Percentiles rank a stretch among this genome's conserved stretches.
phyloP scores from a whole-genome alignment of 495 filamentous ascomycete genomes.

The Evansstolkia leycettana region DNA sequence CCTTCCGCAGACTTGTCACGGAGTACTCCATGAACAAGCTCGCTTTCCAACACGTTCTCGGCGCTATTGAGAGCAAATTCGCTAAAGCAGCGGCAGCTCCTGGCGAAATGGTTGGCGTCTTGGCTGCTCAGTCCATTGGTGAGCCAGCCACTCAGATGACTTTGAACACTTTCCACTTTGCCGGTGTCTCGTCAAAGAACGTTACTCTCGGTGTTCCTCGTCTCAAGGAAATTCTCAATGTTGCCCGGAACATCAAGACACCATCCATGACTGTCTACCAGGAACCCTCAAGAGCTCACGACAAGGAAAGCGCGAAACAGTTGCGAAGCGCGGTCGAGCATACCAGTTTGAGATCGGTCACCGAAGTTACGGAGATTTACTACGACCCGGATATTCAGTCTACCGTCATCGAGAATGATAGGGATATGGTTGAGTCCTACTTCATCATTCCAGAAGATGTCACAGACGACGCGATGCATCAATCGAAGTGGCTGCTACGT shows the following conservation, averaged over 20 bases:
- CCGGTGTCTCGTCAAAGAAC: slow-evolving; percentile 99
- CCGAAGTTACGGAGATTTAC: slow-evolving; percentile 86
- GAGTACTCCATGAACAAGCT: slow-evolving; percentile 78
- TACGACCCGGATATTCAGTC: slow-evolving; percentile 85
- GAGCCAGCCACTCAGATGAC: slow-evolving; percentile 99
- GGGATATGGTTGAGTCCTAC: slow-evolving; percentile 92
- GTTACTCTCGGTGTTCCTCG: slow-evolving; percentile 97
- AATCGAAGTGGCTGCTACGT: slow-evolving; percentile 91
- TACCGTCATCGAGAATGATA: slow-evolving; percentile 77
- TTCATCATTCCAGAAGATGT: slow-evolving; percentile 86
- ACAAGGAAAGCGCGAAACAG: slow-evolving; percentile 71
- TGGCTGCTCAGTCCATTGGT: slow-evolving; percentile 96
- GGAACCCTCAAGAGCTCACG: slow-evolving; percentile 37
- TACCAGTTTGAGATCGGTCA: slow-evolving; percentile 86
- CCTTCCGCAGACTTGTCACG: slow-evolving; percentile 81
- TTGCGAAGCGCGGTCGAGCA: slow-evolving; percentile 86
- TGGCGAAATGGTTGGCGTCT: slow-evolving; percentile 97
- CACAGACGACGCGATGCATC: slow-evolving; percentile 53
- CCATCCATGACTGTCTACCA: slow-evolving; percentile 95
- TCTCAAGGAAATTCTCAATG: slow-evolving; percentile 98
- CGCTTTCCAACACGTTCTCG: slow-evolving; percentile 84
- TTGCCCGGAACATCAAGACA: slow-evolving; percentile 96
- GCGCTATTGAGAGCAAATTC: slow-evolving; percentile 83
- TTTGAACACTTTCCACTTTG: slow-evolving; percentile 98
- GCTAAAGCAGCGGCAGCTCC: slow-evolving; percentile 66